Evolutionary conservation across 73 alveolate genomes (phyloP), one percentile per base, ranked within the genome.

Genomic region (Paramecium sonneborni): DNA sequence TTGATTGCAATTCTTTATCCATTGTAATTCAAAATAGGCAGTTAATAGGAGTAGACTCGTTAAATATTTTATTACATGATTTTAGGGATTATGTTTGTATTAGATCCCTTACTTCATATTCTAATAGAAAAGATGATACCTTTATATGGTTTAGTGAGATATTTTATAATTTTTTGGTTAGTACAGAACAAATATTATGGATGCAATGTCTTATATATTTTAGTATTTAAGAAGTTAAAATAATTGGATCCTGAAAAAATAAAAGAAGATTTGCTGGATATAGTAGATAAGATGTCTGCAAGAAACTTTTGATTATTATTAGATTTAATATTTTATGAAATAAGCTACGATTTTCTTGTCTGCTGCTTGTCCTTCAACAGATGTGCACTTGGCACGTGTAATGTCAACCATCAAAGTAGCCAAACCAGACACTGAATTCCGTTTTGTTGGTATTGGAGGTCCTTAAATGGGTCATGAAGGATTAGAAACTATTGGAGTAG

Each of bases 361-460:
- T 37, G 90, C 90, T 20, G 90, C 90, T 39, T 79, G 90, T 23
- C 90, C 90, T 24, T 43, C 90, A 41, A 44, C 90, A 41, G 90
- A 79, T 79, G 76, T 43, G 28, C 90, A 79, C 55, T 32, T 44
- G 44, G 90, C 90, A 24, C 69, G 74, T 30, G 76, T 79, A 1
- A 79, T 79, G 74, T 20, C 32, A 44, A 6, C 32, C 32, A 39
- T 79, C 41, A 79, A 79, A 26, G 69, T 20, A 24, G 32, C 90
- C 30, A 9, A 72, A 44, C 74, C 90, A 18, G 72, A 88, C 52
- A 88, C 74, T 43, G 84, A 70, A 38, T 88, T 69, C 90, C 67
- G 74, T 11, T 88, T 88, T 38, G 79, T 88, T 41, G 94, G 94
- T 26, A 70, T 88, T 43, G 94, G 94, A 34, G 94, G 94, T 24